phyloP scores from a whole-genome alignment of 495 filamentous ascomycete genomes.

The Daldinia bambusicola region DNA sequence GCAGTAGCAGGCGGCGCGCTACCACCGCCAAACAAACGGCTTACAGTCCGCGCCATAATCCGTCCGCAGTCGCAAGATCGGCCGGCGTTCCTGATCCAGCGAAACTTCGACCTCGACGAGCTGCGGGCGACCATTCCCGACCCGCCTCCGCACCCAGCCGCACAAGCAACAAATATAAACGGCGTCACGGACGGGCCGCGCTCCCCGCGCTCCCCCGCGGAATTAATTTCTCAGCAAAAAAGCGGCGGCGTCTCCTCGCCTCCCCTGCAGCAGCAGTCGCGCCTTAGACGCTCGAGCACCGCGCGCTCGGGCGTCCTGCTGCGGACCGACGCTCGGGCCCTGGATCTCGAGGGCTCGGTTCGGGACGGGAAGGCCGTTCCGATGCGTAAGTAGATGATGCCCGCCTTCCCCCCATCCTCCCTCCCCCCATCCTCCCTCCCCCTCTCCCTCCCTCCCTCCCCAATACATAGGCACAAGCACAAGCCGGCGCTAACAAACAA shows the following conservation, averaged over 20 bases:
- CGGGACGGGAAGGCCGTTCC: slow-evolving; percentile 54
- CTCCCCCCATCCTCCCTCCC: too few species aligned
- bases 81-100: slow-evolving; percentile 59
- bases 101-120: slow-evolving; percentile 58
- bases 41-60: slow-evolving; percentile 61
- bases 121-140: slow-evolving; percentile 53
- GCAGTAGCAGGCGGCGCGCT: neutral
- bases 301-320: slow-evolving; percentile 31
- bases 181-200: slow-evolving; percentile 10
- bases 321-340: slow-evolving; percentile 4
- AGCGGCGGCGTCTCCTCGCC: too few species aligned
- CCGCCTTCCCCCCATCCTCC: too few species aligned
- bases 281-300: slow-evolving; percentile 27
- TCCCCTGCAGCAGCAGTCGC: neutral
- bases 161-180: neutral
- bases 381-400: slow-evolving; percentile 61
- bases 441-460: too few species aligned
- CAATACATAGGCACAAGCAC: too few species aligned
- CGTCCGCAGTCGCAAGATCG: slow-evolving; percentile 53
- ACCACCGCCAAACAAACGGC: slow-evolving; percentile 3
- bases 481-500: neutral
- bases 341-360: slow-evolving; percentile 40
- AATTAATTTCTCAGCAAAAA: neutral
- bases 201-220: neutral
- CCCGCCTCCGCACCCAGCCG: slow-evolving; percentile 15